Evolutionary conservation across 768 basidiomycete genomes (phyloP), one percentile per base, ranked within the genome.

Genomic region (Tephrocybe sp.): DNA sequence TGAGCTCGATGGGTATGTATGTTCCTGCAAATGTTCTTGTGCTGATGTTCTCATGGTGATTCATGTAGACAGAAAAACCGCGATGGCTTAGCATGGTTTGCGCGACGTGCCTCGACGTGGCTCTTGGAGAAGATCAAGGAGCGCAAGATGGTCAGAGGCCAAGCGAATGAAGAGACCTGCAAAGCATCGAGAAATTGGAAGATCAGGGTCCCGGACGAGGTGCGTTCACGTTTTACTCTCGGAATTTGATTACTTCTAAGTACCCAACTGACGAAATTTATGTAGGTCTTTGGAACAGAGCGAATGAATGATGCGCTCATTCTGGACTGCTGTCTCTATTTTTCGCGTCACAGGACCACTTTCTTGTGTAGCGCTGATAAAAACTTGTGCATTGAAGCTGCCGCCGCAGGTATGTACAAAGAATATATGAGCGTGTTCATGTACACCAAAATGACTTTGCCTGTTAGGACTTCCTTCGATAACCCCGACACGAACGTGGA

Each of bases 321-420:
- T 57, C 65, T 86, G 45, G 91, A 91, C 61, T 92, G 89, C 57
- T 86, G 83, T 58, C 68, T 74, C 56, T 86, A 82, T 63, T 88
- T 84, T 46, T 64, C 56, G 31, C 71, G 66, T n/a, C 65, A 59
- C 38, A 68, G 71, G n/a, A 71, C 65, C 52, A 84, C 83, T n/a
- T 68, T 77, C 45, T 56, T 90, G 37, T 82, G 84, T 61, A 88
- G 80, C 48, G 79, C 73, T 40, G 90, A 92, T 65, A 83, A 78
- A 40, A 85, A 86, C 55, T 65, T 91, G 24, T 78, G 76, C 48
- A 68, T 82, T 42, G 72, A 77, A 57, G 72, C 69, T 45, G 52
- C 49, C 25, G 52, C 36, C 39, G 41, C 34, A 62, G 61, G 67
- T 65, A 53, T 23, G 52, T 3, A 38, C 11, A 36, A 53, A 42